A percentile compares a stretch with the other conserved stretches of the same genome.
Evolutionary conservation across 179 eudicot genomes (phyloP).

Genomic region (Beta macrorhiza): DNA sequence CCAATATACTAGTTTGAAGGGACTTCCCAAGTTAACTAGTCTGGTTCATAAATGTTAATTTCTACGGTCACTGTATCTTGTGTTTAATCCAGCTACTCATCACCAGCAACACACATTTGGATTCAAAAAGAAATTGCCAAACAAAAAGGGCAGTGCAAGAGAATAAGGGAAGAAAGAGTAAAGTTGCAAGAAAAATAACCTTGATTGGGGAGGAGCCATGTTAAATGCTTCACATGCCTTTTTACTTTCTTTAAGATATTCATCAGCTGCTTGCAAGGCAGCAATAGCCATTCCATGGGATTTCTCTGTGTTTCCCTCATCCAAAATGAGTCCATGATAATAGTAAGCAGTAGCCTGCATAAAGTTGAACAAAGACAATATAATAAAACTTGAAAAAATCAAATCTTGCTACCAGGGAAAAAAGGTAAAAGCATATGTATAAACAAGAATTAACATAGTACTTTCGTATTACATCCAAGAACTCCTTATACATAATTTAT

Average conservation of each 20-base stretch:
- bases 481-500: not conserved
- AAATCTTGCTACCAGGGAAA: not conserved
- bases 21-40: not conserved
- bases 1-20: not conserved
- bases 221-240: conserved; percentile 85
- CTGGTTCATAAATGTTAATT: no score
- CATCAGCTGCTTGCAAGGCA: conserved; percentile 96
- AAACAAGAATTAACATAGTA: not conserved
- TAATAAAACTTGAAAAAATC: not conserved
- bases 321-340: conserved; percentile 94
- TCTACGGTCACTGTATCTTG: not conserved
- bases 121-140: not conserved
- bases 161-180: not conserved
- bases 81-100: not conserved
- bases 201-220: conserved; percentile 67
- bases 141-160: not conserved
- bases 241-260: conserved; percentile 95
- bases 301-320: conserved; percentile 98
- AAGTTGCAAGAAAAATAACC: conserved; percentile 42
- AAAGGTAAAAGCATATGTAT: not conserved
- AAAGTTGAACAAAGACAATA: conserved; percentile 10
- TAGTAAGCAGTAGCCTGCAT: conserved; percentile 93
- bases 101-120: not conserved
- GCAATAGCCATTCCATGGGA: conserved; percentile 98
- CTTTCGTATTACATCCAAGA: not conserved